Evolutionary conservation across 2,329 filamentous ascomycete species (phyloP), one percentile per base, ranked within the genome.

Genomic region (Penicillium italicum): DNA sequence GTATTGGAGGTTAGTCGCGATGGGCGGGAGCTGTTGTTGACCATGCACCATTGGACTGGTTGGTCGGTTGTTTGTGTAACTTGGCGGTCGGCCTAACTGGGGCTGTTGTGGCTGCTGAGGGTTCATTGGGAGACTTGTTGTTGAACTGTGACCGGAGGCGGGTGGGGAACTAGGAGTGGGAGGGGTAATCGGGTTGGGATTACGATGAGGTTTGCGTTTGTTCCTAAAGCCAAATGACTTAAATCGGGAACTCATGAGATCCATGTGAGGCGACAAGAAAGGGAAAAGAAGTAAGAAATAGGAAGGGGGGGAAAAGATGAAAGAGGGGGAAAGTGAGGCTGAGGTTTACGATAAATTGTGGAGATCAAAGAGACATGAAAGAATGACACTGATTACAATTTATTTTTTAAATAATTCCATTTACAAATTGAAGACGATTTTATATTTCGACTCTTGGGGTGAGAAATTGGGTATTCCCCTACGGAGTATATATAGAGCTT

Each of bases 41-140:
- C 68, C 66, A 53, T 76, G 74, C 50, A 74, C 78, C 72, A 83
- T 77, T 48, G 82, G 82, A 65, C 79, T 82, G 56, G 76, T 75
- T 38, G 81, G 77, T 53, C 80, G 77, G 63, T 76, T 78, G 66
- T 76, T 79, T 56, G 82, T 81, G 71, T 87, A 87, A 68, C 82
- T 85, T 41, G 85, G 85, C 64, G 85, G 85, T 57, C 84, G 80
- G 63, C 83, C 84, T 63, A 83, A 76, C 40, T 78, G 77, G 60
- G 40, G 22, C 22, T 81, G 79, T 4, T 40, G 33, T 11, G 47
- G 49, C 18, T 54, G 54, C 18, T 55, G 57, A 26, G 40, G 57
- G 63, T 84, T 85, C 79, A 85, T 85, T 64, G 80, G 74, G 43
- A 81, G 75, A 63, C 79, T 81, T 57, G 78, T 76, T 50, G 73